phyloP scores from a whole-genome alignment of 495 filamentous ascomycete genomes.

The Penicillium waksmanii region DNA sequence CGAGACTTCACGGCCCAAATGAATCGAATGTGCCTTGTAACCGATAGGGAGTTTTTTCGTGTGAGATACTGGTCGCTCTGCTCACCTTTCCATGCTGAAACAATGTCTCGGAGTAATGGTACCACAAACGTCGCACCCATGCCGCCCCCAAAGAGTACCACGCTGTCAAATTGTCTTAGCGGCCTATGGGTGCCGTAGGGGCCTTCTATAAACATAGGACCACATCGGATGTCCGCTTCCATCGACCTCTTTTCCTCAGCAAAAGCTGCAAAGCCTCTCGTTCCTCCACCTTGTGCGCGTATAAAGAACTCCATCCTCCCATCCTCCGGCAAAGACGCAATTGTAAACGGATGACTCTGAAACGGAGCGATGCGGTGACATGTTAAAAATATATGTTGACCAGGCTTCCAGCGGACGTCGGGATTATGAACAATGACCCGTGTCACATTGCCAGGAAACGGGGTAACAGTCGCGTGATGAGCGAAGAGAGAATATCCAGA shows the following conservation, averaged over 20 bases:
- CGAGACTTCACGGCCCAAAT: conserved; percentile 9
- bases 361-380: background rate
- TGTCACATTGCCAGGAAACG: background rate
- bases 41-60: background rate
- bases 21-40: background rate
- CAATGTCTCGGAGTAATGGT: conserved; percentile 15
- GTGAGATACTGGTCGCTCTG: background rate
- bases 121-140: conserved; percentile 14
- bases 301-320: background rate
- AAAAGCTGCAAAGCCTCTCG: background rate
- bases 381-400: background rate
- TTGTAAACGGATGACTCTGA: background rate
- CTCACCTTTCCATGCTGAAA: background rate
- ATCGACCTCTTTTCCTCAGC: background rate
- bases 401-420: background rate
- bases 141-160: conserved; percentile 9
- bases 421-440: background rate
- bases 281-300: background rate
- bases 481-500: background rate
- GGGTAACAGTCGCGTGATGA: background rate
- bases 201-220: conserved; percentile 9
- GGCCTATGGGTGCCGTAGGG: conserved; percentile 8
- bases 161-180: conserved; percentile 10
- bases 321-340: background rate
- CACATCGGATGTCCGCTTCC: background rate